Conservation (phyloP, 2,329 filamentous ascomycete species). For the Dactylellina haptotyla region DNA sequence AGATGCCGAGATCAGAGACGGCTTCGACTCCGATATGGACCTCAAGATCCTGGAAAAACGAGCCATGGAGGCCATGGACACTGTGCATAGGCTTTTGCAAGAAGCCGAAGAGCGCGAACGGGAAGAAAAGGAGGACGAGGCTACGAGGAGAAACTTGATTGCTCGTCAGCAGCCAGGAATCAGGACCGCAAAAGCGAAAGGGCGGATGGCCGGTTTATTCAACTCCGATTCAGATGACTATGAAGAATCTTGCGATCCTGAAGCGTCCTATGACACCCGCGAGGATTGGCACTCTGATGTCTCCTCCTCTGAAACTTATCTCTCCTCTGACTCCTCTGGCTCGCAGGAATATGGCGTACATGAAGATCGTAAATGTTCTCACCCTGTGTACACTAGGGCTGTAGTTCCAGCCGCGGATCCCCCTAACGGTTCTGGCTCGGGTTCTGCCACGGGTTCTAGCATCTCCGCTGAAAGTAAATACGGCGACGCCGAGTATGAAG, state of each 20-base stretch:
- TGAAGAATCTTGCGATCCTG: neutral
- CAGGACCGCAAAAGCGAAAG: neutral
- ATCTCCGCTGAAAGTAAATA: too few relatives aligned
- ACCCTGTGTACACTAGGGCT: too few relatives aligned
- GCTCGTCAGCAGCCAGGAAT: neutral
- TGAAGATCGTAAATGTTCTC: too few relatives aligned
- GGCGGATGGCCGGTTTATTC: neutral
- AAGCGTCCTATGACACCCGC: too few relatives aligned
- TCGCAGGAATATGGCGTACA: neutral
- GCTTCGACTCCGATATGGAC: neutral
- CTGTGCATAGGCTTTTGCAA: constrained; percentile 16
- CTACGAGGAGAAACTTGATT: neutral
- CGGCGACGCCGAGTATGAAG: too few relatives aligned
- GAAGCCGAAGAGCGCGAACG: constrained; percentile 10
- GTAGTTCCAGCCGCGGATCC: too few relatives aligned
- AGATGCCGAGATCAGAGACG: neutral
- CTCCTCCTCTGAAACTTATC: neutral
- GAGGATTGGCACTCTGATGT: neutral
- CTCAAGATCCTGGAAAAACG: constrained; percentile 14
- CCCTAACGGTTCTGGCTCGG: too few relatives aligned
- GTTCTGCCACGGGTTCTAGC: too few relatives aligned
- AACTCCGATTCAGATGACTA: neutral
- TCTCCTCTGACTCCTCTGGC: neutral
- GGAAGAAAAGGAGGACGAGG: neutral
- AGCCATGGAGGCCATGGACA: constrained; percentile 34